A percentile compares a stretch with the other conserved stretches of the same genome.
These are phyloP conservation scores for Aphanoascus verrucosus DNA, from an alignment of 2,329 filamentous ascomycete species.

Conservation along the genomic window DNA sequence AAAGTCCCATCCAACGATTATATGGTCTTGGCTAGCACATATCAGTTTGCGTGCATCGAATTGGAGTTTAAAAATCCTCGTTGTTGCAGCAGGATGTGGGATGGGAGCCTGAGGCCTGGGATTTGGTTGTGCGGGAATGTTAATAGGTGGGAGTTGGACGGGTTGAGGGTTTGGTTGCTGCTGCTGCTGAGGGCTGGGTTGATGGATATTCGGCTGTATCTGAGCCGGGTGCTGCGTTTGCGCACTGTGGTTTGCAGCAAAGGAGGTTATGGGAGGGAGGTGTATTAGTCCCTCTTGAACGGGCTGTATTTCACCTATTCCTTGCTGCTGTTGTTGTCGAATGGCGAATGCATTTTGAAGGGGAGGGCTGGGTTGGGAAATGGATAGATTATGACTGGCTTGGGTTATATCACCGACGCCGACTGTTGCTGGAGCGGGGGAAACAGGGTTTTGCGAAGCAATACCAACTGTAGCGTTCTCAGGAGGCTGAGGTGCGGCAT, in stretches of 20 bases:
- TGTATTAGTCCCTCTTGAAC: background rate
- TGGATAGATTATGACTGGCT: background rate
- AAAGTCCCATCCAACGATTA: conserved; percentile 97
- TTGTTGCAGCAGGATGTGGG: conserved; percentile 26
- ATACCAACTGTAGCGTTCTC: background rate
- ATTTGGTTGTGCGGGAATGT: background rate
- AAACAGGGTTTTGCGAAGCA: background rate
- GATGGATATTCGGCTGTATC: background rate
- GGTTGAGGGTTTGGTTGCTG: conserved; percentile 4
- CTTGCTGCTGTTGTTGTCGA: background rate
- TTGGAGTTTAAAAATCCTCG: conserved; percentile 87
- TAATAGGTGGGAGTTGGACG: background rate
- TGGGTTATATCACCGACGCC: background rate
- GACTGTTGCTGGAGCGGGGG: background rate
- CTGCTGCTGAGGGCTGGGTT: background rate
- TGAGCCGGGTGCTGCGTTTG: background rate
- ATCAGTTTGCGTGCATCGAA: conserved; percentile 90
- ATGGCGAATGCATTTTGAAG: conserved; percentile 2
- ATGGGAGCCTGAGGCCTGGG: background rate
- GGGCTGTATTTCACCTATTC: background rate
- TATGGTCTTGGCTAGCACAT: conserved; percentile 81
- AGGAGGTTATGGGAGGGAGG: background rate
- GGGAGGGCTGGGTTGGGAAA: conserved; percentile 20
- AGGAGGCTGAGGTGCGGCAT: background rate
- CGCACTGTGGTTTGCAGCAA: background rate